These are phyloP conservation scores for Aspergillus fischeri DNA, from an alignment of 2,329 filamentous ascomycete genomes.

Conservation along the genomic window DNA sequence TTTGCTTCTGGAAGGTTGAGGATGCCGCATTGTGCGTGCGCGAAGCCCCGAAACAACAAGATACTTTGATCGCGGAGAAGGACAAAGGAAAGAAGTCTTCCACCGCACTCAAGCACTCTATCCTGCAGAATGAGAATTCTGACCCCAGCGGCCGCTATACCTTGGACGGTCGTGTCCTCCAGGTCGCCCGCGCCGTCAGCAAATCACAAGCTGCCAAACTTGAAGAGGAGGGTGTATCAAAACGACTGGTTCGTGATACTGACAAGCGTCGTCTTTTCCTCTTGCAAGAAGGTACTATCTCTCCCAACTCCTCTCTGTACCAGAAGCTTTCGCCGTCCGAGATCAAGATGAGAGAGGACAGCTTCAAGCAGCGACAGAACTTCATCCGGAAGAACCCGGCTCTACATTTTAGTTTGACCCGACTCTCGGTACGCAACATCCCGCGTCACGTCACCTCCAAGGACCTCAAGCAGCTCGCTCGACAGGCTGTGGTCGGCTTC, in stretches of 20 bases:
- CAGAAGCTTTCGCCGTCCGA: conserved; percentile 72
- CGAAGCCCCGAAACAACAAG: conserved; percentile 59
- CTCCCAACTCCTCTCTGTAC: conserved; percentile 72
- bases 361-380: conserved; percentile 79
- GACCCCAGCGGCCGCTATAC: conserved; percentile 85
- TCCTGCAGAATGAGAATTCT: conserved; percentile 79
- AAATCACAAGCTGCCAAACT: conserved; percentile 74
- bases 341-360: conserved; percentile 82
- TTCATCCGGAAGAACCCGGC: conserved; percentile 88
- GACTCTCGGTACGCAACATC: conserved; percentile 86
- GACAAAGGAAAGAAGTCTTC: conserved; percentile 35
- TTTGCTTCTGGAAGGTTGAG: conserved; percentile 77
- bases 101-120: conserved; percentile 65
- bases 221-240: conserved; percentile 61
- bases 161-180: conserved; percentile 80
- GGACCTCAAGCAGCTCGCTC: conserved; percentile 83
- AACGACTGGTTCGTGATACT: conserved; percentile 65
- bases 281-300: conserved; percentile 78
- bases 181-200: conserved; percentile 78
- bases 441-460: conserved; percentile 79
- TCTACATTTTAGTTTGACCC: conserved; percentile 81
- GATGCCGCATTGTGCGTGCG: conserved; percentile 75
- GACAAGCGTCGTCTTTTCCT: conserved; percentile 91
- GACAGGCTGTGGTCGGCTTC: conserved; percentile 91
- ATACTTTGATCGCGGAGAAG: conserved; percentile 41